phyloP scores from a whole-genome alignment of 495 filamentous ascomycete genomes.

The Penicillium egyptiacum region DNA sequence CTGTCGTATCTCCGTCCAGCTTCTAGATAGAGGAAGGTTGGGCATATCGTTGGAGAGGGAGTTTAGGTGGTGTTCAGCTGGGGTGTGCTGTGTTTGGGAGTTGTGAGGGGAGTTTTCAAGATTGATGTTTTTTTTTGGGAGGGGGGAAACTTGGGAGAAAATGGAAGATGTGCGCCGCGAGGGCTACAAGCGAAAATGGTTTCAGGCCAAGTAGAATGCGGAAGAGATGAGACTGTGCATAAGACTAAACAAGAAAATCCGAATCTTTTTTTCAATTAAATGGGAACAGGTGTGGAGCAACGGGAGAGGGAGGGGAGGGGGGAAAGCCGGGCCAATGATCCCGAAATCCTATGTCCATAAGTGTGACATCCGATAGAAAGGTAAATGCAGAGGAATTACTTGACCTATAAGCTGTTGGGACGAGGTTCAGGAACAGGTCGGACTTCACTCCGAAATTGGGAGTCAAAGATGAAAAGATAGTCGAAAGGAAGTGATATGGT shows the following conservation, averaged over 20 bases:
- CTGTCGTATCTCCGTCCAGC: conserved; percentile 28
- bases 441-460: conserved; percentile 15
- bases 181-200: conserved; percentile 5
- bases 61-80: neutral
- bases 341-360: conserved; percentile 17
- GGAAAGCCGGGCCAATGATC: conserved; percentile 16
- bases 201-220: conserved; percentile 7
- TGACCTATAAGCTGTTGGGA: conserved; percentile 14
- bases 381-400: conserved; percentile 10
- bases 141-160: neutral
- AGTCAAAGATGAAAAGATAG: neutral
- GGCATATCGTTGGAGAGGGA: conserved; percentile 1
- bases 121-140: neutral
- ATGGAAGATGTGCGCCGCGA: conserved; percentile 11
- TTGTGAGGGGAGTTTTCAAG: neutral
- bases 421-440: conserved; percentile 17
- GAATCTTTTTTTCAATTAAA: conserved; percentile 27
- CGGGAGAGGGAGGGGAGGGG: conserved; percentile 14
- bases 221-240: conserved; percentile 18
- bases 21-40: conserved; percentile 15
- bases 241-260: conserved; percentile 20
- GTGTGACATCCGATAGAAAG: conserved; percentile 19
- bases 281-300: conserved; percentile 31
- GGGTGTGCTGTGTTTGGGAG: neutral
- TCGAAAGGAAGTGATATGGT: neutral